Percentiles rank a stretch among this genome's conserved stretches.
Evolutionary conservation across 2,329 filamentous ascomycete species (phyloP).

Genomic region (Dactylellina haptotyla): DNA sequence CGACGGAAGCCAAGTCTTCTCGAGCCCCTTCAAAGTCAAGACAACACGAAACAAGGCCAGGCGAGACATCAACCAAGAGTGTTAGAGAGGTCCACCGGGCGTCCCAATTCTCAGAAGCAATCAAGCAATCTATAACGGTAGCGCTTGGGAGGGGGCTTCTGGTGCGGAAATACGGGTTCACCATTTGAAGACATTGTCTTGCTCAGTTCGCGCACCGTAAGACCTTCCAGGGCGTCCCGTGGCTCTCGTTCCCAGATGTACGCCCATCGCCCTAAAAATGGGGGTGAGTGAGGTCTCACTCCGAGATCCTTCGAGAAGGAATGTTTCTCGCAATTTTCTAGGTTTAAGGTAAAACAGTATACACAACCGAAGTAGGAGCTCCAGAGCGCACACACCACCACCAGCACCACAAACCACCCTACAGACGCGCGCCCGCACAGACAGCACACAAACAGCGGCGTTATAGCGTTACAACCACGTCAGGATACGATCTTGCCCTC

Average conservation of each 20-base stretch:
- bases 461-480: conserved; percentile 36
- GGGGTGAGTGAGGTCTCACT: conserved; percentile 24
- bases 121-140: too few species aligned
- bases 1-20: conserved; percentile 8
- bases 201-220: conserved; percentile 31
- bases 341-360: conserved; percentile 31
- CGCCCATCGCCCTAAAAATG: background rate
- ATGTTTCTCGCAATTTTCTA: conserved; percentile 45
- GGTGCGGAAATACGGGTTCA: background rate
- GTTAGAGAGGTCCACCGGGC: background rate
- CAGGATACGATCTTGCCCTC: background rate
- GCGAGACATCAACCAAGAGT: conserved; percentile 37
- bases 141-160: too few species aligned
- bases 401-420: background rate
- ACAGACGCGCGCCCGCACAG: background rate
- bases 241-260: conserved; percentile 1
- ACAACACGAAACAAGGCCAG: conserved; percentile 53
- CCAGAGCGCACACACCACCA: conserved; percentile 38
- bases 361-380: conserved; percentile 48
- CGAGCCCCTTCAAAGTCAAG: conserved; percentile 12
- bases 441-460: background rate
- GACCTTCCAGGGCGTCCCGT: conserved; percentile 43
- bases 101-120: background rate
- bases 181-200: conserved; percentile 17
- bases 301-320: conserved; percentile 33